phyloP scores from a whole-genome alignment of 257 asterid species.

The Solanum chilense region DNA sequence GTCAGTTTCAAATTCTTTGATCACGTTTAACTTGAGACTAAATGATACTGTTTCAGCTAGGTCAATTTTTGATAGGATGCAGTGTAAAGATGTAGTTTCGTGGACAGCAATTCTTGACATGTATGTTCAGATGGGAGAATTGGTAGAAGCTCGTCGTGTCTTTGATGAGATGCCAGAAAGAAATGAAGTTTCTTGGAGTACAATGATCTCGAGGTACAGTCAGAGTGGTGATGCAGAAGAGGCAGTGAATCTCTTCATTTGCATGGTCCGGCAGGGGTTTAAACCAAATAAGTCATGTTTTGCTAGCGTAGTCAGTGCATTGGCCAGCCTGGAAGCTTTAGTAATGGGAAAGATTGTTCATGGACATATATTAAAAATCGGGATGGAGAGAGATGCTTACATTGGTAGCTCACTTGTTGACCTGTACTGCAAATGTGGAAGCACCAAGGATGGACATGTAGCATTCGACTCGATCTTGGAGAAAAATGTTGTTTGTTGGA shows the following conservation, averaged over 20 bases:
- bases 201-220: slow-evolving; percentile 61
- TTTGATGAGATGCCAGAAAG: slow-evolving; percentile 67
- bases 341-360: slow-evolving; percentile 51
- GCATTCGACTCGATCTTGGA: slow-evolving; percentile 31
- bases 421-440: slow-evolving; percentile 60
- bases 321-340: slow-evolving; percentile 41
- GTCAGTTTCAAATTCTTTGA: slow-evolving; percentile 58
- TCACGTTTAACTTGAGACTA: slow-evolving; percentile 32
- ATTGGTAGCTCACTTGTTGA: slow-evolving; percentile 55
- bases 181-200: slow-evolving; percentile 74
- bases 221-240: slow-evolving; percentile 65
- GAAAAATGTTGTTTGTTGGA: slow-evolving; percentile 70
- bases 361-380: slow-evolving; percentile 42
- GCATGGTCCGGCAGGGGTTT: slow-evolving; percentile 34
- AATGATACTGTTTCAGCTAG: slow-evolving; percentile 39
- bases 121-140: slow-evolving; percentile 43
- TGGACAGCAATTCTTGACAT: slow-evolving; percentile 66
- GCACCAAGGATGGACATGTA: slow-evolving; percentile 34
- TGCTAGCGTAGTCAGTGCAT: slow-evolving; percentile 55
- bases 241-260: slow-evolving; percentile 37
- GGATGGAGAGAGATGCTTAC: slow-evolving; percentile 34
- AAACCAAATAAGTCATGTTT: slow-evolving; percentile 57
- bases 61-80: slow-evolving; percentile 42
- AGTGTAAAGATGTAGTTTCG: slow-evolving; percentile 55
- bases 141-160: slow-evolving; percentile 45